phyloP scores from a whole-genome alignment of 2,329 filamentous ascomycete genomes.

The Oidium heveae region DNA sequence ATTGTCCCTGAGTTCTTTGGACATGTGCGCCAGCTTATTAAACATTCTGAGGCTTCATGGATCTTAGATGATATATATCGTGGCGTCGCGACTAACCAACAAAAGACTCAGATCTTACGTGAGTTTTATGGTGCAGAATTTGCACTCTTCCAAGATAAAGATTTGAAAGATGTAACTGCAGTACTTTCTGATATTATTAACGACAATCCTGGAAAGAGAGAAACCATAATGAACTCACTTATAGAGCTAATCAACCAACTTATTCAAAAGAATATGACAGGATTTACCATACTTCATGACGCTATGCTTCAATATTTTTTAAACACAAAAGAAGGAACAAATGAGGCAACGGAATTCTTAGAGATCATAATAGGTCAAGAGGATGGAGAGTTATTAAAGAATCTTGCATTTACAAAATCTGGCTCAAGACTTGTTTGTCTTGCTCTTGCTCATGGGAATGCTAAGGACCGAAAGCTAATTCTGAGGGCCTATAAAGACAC shows the following conservation, averaged over 20 bases:
- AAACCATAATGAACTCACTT: slow-evolving; percentile 64
- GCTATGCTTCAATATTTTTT: slow-evolving; percentile 94
- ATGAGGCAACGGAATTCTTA: slow-evolving; percentile 67
- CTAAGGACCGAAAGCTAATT: slow-evolving; percentile 81
- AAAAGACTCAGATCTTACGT: slow-evolving; percentile 62
- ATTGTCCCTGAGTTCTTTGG: slow-evolving; percentile 92
- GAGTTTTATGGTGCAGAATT: slow-evolving; percentile 98
- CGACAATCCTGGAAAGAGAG: slow-evolving; percentile 60
- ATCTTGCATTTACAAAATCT: slow-evolving; percentile 83
- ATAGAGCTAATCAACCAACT: slow-evolving; percentile 73
- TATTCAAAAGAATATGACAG: slow-evolving; percentile 87
- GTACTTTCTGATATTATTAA: slow-evolving; percentile 55
- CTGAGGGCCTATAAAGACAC: slow-evolving; percentile 79
- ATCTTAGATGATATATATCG: slow-evolving; percentile 95
- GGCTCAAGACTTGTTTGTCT: slow-evolving; percentile 63
- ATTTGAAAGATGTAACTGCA: slow-evolving; percentile 21
- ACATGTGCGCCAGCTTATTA: slow-evolving; percentile 74
- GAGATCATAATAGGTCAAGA: slow-evolving; percentile 84
- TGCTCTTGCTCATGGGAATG: slow-evolving; percentile 57
- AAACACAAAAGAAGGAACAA: slow-evolving; percentile 48
- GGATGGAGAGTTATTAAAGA: slow-evolving; percentile 72
- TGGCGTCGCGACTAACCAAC: slow-evolving; percentile 58
- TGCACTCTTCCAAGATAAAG: slow-evolving; percentile 43
- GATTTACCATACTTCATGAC: slow-evolving; percentile 93
- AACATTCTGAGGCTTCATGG: slow-evolving; percentile 90